Evolutionary conservation across 331 rosid species (phyloP).

Genomic region (Quercus tomentella): DNA sequence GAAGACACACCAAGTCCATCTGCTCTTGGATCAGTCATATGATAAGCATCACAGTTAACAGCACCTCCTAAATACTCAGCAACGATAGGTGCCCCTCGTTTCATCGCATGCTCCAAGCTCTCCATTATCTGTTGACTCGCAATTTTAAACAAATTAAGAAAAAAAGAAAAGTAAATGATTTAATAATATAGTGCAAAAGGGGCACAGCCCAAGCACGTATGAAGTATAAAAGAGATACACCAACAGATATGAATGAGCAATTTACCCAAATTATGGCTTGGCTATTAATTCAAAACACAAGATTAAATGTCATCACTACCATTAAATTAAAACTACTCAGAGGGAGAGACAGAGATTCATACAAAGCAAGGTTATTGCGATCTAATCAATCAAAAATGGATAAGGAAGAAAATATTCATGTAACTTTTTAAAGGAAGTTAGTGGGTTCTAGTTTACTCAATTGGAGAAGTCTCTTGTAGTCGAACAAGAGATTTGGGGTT

Average conservation of each 20-base stretch:
- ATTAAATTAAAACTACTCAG: not conserved
- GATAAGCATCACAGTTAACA: constrained; percentile 92
- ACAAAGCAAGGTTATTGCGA: not conserved
- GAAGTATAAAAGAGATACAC: too few relatives aligned
- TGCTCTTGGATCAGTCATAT: constrained; percentile 96
- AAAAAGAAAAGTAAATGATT: too few relatives aligned
- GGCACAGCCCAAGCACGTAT: too few relatives aligned
- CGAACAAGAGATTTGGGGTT: too few relatives aligned
- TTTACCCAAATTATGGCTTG: not conserved
- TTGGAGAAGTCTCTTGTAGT: too few relatives aligned
- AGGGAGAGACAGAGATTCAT: not conserved
- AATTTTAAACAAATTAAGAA: not conserved
- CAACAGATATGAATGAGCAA: too few relatives aligned
- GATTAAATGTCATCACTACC: not conserved
- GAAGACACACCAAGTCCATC: constrained; percentile 98
- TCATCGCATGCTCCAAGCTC: constrained; percentile 95
- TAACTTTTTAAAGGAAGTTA: not conserved
- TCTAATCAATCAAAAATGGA: not conserved
- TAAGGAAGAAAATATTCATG: not conserved
- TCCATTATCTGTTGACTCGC: constrained; percentile 62
- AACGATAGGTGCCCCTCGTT: constrained; percentile 85
- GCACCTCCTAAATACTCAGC: constrained; percentile 99
- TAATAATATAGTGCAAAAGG: too few relatives aligned
- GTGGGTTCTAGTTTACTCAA: too few relatives aligned
- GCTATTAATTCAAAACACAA: not conserved